phyloP scores from a whole-genome alignment of 2,329 filamentous ascomycete species.

The Lithohypha guttulata region DNA sequence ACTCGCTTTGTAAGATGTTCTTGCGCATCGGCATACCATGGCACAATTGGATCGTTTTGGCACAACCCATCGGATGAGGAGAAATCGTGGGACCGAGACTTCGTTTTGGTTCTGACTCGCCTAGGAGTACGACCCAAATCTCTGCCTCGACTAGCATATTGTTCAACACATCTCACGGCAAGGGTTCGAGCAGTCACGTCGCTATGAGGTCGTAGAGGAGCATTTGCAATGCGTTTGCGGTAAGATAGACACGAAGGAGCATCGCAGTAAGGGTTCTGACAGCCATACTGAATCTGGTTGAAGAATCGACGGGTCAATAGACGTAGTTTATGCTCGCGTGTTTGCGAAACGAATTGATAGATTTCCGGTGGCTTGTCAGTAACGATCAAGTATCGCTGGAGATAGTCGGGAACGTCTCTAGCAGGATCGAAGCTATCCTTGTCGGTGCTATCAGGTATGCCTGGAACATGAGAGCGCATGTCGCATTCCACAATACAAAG shows the following conservation, averaged over 20 bases:
- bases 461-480: no score
- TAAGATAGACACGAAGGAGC: conserved; percentile 74
- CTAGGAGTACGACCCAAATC: conserved; percentile 46
- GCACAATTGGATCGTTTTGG: conserved; percentile 19
- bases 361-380: conserved; percentile 27
- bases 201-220: conserved; percentile 67
- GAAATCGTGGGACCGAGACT: not conserved
- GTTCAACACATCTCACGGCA: conserved; percentile 68
- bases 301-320: conserved; percentile 44
- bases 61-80: conserved; percentile 14
- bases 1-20: not conserved
- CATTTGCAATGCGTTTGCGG: conserved; percentile 55
- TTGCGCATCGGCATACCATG: conserved; percentile 19
- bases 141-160: conserved; percentile 39
- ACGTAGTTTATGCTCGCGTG: conserved; percentile 20
- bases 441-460: not conserved
- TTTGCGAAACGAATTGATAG: not conserved
- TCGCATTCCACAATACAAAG: no score
- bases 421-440: conserved; percentile 1
- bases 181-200: conserved; percentile 70
- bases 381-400: conserved; percentile 21
- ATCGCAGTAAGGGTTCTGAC: conserved; percentile 55
- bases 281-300: conserved; percentile 71
- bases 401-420: conserved; percentile 1
- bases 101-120: not conserved